These are phyloP conservation scores for Phylloporus rhodoxanthus DNA, from an alignment of 768 basidiomycete genomes.

Conservation along the genomic window DNA sequence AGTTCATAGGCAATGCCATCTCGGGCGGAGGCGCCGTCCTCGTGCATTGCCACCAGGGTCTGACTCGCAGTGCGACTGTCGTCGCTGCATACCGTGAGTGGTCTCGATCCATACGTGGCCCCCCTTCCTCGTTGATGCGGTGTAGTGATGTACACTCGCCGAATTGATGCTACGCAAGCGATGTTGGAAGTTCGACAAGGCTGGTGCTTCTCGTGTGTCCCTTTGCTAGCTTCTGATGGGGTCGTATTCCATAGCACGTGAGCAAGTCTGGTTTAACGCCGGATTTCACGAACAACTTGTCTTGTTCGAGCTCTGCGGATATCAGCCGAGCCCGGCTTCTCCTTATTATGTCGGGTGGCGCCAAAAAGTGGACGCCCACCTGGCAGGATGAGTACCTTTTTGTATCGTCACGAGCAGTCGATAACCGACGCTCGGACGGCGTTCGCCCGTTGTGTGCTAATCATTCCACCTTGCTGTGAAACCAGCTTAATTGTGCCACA, in stretches of 20 bases:
- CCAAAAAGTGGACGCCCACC: conserved; percentile 44
- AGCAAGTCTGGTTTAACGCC: conserved; percentile 75
- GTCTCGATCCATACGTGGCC: neutral
- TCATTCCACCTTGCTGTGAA: conserved; percentile 15
- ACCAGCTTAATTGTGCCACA: conserved; percentile 13
- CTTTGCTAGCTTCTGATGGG: conserved; percentile 1
- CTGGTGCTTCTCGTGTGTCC: conserved; percentile 22
- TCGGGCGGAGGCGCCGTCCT: conserved; percentile 54
- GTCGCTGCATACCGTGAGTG: conserved; percentile 71
- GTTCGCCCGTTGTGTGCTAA: conserved; percentile 7
- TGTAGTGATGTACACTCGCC: conserved; percentile 63
- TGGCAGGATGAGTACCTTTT: conserved; percentile 27
- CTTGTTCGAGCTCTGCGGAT: conserved; percentile 67
- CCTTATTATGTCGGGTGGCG: conserved; percentile 69
- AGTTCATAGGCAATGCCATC: conserved; percentile 60
- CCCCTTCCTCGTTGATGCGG: conserved; percentile 7
- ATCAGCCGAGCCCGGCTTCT: conserved; percentile 51
- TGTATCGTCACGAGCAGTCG: conserved; percentile 1
- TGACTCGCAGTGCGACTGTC: conserved; percentile 63
- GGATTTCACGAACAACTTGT: conserved; percentile 77
- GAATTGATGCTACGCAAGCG: conserved; percentile 51
- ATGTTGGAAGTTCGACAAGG: conserved; percentile 57
- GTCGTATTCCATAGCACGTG: conserved; percentile 43
- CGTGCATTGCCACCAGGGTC: conserved; percentile 62
- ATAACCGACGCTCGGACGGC: conserved; percentile 5